These are phyloP conservation scores for Priceomyces medius DNA, from an alignment of 805 yeast species.

Conservation along the genomic window DNA sequence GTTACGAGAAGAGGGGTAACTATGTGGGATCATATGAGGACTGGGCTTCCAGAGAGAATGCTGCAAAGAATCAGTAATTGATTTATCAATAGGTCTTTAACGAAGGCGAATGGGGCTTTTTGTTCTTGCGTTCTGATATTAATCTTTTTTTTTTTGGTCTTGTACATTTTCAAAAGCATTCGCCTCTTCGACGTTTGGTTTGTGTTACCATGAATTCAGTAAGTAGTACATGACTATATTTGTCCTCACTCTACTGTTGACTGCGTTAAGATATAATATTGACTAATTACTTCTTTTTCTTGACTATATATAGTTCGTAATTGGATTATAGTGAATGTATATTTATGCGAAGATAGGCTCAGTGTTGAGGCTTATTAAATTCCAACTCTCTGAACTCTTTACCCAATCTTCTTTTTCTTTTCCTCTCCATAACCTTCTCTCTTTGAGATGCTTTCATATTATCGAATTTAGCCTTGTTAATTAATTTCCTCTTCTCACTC, in stretches of 20 bases:
- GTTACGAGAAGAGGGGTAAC: conserved; percentile 80
- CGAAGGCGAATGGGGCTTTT: neutral
- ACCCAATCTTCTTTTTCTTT: conserved; percentile 81
- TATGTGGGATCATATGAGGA: conserved; percentile 86
- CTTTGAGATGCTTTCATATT: conserved; percentile 68
- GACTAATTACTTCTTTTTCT: conserved; percentile 5
- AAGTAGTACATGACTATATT: conserved; percentile 2
- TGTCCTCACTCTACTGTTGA: neutral
- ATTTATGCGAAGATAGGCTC: too few relatives aligned
- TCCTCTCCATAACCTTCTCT: conserved; percentile 81
- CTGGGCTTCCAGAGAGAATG: conserved; percentile 56
- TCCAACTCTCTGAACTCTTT: conserved; percentile 65
- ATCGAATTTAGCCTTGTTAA: conserved; percentile 77
- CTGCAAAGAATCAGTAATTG: neutral
- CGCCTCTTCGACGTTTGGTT: neutral
- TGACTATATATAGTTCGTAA: conserved; percentile 4
- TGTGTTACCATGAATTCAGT: neutral
- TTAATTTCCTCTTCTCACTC: conserved; percentile 68
- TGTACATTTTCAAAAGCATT: conserved; percentile 1
- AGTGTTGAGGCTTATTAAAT: conserved; percentile 17
- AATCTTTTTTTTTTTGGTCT: neutral
- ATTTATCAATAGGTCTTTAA: neutral
- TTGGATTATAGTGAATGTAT: conserved; percentile 5
- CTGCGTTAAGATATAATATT: neutral
- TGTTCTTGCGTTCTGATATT: neutral